Evolutionary conservation across 768 basidiomycete genomes (phyloP).

Genomic region (Leccinum pellstonianum): DNA sequence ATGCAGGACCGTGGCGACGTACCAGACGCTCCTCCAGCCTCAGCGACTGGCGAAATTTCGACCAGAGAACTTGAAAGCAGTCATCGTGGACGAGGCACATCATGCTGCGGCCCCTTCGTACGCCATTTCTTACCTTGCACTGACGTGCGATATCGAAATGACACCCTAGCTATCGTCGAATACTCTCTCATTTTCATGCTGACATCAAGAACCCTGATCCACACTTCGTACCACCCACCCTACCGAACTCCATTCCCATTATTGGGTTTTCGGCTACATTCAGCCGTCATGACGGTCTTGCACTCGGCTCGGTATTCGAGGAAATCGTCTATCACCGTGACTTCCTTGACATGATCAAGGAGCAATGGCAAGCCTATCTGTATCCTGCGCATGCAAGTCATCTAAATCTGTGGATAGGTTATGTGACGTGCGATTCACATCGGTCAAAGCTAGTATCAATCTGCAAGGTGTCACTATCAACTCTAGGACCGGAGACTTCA

Average conservation of each 20-base stretch:
- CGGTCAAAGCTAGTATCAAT: slow-evolving; percentile 73
- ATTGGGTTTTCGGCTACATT: slow-evolving; percentile 97
- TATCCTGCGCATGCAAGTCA: background rate
- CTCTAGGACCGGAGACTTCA: slow-evolving; percentile 76
- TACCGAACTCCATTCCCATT: slow-evolving; percentile 64
- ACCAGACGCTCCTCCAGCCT: slow-evolving; percentile 73
- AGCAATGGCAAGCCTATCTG: slow-evolving; percentile 62
- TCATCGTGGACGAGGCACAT: slow-evolving; percentile 93
- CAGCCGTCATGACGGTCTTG: slow-evolving; percentile 85
- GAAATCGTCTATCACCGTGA: slow-evolving; percentile 90
- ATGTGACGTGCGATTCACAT: slow-evolving; percentile 82
- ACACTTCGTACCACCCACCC: slow-evolving; percentile 35
- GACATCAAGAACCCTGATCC: slow-evolving; percentile 57
- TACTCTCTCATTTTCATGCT: slow-evolving; percentile 81
- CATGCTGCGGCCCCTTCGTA: slow-evolving; percentile 93
- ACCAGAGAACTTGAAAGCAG: slow-evolving; percentile 60
- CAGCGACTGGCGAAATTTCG: slow-evolving; percentile 74
- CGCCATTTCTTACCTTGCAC: background rate
- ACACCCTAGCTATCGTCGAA: slow-evolving; percentile 63
- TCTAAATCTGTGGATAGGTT: slow-evolving; percentile 50
- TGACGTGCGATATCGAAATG: slow-evolving; percentile 4
- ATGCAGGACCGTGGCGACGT: slow-evolving; percentile 80
- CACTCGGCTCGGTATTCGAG: slow-evolving; percentile 86
- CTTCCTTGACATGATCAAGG: slow-evolving; percentile 90
- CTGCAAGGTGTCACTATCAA: slow-evolving; percentile 67